phyloP scores from a whole-genome alignment of 345 rosid genomes.

The Leavenworthia alabamica region DNA sequence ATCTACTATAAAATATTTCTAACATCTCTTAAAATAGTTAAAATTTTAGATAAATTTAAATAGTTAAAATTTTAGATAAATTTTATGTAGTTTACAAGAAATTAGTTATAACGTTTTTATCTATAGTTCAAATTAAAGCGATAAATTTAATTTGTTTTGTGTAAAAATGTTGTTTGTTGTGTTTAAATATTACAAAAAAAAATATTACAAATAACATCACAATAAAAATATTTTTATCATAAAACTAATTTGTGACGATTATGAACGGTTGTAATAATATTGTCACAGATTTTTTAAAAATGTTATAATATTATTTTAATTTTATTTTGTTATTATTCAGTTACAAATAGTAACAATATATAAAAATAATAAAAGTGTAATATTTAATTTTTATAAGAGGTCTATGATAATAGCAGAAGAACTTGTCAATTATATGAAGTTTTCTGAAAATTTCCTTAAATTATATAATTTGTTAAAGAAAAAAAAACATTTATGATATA shows the following conservation, averaged over 20 bases:
- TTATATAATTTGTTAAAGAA: not conserved
- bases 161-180: not conserved
- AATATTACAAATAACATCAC: no score
- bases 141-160: not conserved
- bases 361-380: no score
- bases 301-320: no score
- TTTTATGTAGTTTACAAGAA: no score
- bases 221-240: no score
- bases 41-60: no score
- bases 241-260: no score
- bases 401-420: not conserved
- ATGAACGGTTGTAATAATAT: no score
- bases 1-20: not conserved
- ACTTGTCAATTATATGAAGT: not conserved
- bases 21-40: not conserved
- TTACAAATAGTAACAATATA: no score
- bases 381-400: not conserved
- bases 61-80: no score
- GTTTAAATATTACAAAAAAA: not conserved
- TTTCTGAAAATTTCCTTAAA: not conserved
- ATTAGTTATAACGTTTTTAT: not conserved
- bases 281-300: no score
- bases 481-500: not conserved
- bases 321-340: no score
- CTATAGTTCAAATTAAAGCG: not conserved